phyloP scores from a whole-genome alignment of 2,329 filamentous ascomycete species.

The Ascomycota sp. region DNA sequence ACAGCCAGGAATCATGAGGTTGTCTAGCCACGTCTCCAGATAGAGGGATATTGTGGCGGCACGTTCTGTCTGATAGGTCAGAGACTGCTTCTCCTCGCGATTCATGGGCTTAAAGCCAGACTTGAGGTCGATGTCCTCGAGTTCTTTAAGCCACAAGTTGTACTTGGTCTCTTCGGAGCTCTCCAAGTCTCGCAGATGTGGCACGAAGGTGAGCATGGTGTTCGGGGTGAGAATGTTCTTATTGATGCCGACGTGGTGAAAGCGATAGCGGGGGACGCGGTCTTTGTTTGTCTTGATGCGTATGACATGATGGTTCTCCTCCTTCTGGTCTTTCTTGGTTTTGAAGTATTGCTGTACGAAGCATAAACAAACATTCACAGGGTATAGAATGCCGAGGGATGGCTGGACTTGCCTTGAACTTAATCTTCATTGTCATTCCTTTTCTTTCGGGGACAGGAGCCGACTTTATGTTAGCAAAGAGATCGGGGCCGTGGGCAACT shows the following conservation, averaged over 20 bases:
- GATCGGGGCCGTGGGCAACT: conserved; percentile 20
- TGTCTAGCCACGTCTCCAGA: conserved; percentile 29
- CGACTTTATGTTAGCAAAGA: conserved; percentile 22
- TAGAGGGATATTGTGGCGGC: conserved; percentile 29
- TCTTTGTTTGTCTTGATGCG: conserved; percentile 26
- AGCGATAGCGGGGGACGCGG: conserved; percentile 33
- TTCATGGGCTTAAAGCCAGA: conserved; percentile 33
- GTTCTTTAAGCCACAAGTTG: conserved; percentile 31
- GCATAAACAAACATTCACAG: too few species aligned
- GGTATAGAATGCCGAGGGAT: background rate
- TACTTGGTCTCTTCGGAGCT: conserved; percentile 33
- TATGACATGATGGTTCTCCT: conserved; percentile 18
- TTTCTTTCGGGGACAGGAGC: conserved; percentile 14
- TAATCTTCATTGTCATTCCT: conserved; percentile 22
- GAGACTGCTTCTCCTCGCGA: conserved; percentile 25
- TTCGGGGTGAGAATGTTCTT: conserved; percentile 37
- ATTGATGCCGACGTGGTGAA: conserved; percentile 35
- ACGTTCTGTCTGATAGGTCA: conserved; percentile 27
- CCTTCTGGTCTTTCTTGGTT: conserved; percentile 21
- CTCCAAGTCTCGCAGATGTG: conserved; percentile 33
- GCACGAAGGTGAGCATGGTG: conserved; percentile 36
- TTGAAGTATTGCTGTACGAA: conserved; percentile 19
- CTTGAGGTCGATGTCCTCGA: conserved; percentile 33
- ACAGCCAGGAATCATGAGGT: conserved; percentile 26
- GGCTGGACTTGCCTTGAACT: conserved; percentile 22